Evolutionary conservation across 2,329 filamentous ascomycete species (phyloP).

Genomic region (Erysiphe neolycopersici): DNA sequence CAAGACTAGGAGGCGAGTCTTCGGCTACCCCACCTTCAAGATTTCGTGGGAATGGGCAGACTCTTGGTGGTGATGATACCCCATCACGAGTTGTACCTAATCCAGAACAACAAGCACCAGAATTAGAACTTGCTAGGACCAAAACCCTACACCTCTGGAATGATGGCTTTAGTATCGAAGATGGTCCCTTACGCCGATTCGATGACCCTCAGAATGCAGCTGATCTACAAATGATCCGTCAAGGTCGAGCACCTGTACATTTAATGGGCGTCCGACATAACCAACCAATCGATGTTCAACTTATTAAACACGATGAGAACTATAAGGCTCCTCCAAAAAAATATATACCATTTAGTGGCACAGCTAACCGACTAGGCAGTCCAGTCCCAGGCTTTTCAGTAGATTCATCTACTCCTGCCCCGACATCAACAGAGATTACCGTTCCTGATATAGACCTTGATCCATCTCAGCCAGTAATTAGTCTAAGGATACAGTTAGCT

Average conservation of each 20-base stretch:
- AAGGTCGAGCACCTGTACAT: conserved; percentile 48
- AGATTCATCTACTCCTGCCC: conserved; percentile 14
- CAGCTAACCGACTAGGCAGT: conserved; percentile 48
- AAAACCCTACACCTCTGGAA: conserved; percentile 56
- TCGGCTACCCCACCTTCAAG: conserved; percentile 21
- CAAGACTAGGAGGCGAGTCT: conserved; percentile 26
- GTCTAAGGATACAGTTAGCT: conserved; percentile 50
- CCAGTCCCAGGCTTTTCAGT: conserved; percentile 37
- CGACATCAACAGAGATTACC: conserved; percentile 13
- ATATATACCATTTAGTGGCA: conserved; percentile 49
- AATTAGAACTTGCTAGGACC: conserved; percentile 21
- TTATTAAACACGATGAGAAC: conserved; percentile 43
- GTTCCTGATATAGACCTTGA: conserved; percentile 25
- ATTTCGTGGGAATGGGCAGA: conserved; percentile 48
- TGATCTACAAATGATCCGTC: conserved; percentile 49
- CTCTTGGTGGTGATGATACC: conserved; percentile 50
- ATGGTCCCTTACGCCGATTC: conserved; percentile 51
- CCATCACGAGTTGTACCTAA: conserved; percentile 43
- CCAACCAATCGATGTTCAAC: conserved; percentile 53
- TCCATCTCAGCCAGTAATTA: conserved; percentile 37
- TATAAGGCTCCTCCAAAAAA: conserved; percentile 47
- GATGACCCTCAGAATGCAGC: conserved; percentile 51
- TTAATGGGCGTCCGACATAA: conserved; percentile 51
- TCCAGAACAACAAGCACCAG: conserved; percentile 17
- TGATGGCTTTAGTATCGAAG: conserved; percentile 65